Base-by-base conservation (phyloP, 805 yeast genomes). In the Yamadazyma kitorensis region DNA sequence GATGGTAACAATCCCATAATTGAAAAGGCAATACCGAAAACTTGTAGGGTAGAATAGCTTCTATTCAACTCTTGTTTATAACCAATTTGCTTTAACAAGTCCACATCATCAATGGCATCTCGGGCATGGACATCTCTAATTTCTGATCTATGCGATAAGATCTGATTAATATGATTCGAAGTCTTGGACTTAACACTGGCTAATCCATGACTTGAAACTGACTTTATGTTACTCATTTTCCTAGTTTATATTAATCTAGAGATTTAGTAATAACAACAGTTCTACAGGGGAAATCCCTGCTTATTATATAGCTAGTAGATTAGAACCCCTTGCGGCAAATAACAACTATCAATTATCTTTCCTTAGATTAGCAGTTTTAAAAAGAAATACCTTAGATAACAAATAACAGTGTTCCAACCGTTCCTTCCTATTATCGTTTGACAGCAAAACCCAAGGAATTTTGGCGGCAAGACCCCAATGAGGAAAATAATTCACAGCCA, bases 1-100 rank as follows among this genome's bases (percentile, higher is more conserved):
- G 82, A 73, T 0, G 85, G 85, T 26, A 81, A 59, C 30, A 82
- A 56, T 7, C 86, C 84, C 86, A 82, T 81, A 51, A 82, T 80
- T 13, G 80, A 72, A 49, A 79, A 81, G 3, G 86, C 83, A 37
- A 81, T 76, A 8, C 85, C 86, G 51, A 82, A 82, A 15, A 80
- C 79, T 53, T 79, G 83, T 27, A 77, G 39, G 1, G 82, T 74
- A 2, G 80, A 65, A 49, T 78, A 82, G 24, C 70, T 69, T 54
- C 89, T 72, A 29, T 66, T 66, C 32, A 82, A 60, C 49, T 82
- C 88, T 50, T 80, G 82, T 50, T 78, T 78, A 54, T 82, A 82
- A 6, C 89, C 89, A 35, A 82, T 74, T 41, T 77, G 76, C 12
- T 68, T 72, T 38, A 73, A 56, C 16, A 51, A 44, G 17, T 47